phyloP scores from a whole-genome alignment of 2,329 filamentous ascomycete species.

The Cryphonectria naterciae region DNA sequence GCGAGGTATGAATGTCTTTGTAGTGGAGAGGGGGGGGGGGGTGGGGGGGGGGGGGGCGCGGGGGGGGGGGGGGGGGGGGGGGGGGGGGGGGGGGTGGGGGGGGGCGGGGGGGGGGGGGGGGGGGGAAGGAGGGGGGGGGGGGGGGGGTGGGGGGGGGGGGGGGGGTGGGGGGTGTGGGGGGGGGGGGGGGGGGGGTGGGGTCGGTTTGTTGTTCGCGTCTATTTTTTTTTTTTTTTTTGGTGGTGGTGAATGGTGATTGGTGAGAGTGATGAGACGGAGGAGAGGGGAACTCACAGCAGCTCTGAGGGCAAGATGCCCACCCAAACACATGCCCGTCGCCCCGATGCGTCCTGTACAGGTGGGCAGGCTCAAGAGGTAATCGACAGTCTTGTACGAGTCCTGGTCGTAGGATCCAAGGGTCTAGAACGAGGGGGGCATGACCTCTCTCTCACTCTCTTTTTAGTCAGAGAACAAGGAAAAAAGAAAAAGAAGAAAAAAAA shows the following conservation, averaged over 20 bases:
- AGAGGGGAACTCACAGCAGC: constrained; percentile 50
- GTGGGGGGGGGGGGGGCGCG: too few species aligned
- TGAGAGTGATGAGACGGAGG: neutral
- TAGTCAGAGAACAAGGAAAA: neutral
- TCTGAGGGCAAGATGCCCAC: constrained; percentile 78
- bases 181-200: too few species aligned
- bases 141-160: too few species aligned
- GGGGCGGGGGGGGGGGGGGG: too few species aligned
- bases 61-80: too few species aligned
- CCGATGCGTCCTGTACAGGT: constrained; percentile 84
- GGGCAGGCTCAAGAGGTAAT: constrained; percentile 70
- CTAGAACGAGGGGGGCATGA: constrained; percentile 43
- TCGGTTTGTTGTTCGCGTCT: too few species aligned
- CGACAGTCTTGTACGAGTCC: constrained; percentile 70
- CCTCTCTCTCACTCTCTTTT: neutral
- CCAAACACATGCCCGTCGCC: constrained; percentile 88
- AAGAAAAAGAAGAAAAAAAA: neutral
- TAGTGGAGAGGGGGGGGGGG: too few species aligned
- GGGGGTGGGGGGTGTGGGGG: too few species aligned
- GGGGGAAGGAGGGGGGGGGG: too few species aligned
- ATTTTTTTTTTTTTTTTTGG: too few species aligned
- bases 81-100: too few species aligned
- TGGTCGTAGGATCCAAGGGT: constrained; percentile 86
- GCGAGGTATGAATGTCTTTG: too few species aligned
- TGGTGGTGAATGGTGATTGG: neutral